phyloP scores from a whole-genome alignment of 2,329 filamentous ascomycete genomes.

The Neofusicoccum sp. region DNA sequence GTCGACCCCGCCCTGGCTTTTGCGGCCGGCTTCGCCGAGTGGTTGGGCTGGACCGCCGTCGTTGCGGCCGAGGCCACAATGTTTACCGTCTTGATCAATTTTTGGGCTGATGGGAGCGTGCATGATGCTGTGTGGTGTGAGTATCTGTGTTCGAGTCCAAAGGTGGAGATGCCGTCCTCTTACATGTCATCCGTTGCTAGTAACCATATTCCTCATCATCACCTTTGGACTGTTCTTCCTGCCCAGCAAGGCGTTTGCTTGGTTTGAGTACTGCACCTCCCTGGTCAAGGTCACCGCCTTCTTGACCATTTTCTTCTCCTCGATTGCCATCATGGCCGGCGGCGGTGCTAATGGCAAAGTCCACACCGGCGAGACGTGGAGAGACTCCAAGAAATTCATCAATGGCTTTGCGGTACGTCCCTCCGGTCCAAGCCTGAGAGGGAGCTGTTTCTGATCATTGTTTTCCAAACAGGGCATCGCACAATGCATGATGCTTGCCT shows the following conservation, averaged over 20 bases:
- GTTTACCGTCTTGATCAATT: constrained; percentile 24
- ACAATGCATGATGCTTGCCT: constrained; percentile 13
- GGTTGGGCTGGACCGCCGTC: constrained; percentile 26
- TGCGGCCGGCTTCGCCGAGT: constrained; percentile 37
- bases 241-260: constrained; percentile 34
- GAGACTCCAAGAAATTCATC: constrained; percentile 34
- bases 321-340: constrained; percentile 34
- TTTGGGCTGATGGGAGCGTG: constrained; percentile 4
- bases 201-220: constrained; percentile 20
- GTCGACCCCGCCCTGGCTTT: constrained; percentile 41
- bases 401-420: constrained; percentile 34
- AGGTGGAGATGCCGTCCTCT: background rate
- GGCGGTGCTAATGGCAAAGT: constrained; percentile 34
- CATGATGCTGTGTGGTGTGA: constrained; percentile 17
- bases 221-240: constrained; percentile 21
- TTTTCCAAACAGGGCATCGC: constrained; percentile 10
- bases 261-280: constrained; percentile 24
- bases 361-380: constrained; percentile 36
- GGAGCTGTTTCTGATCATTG: background rate
- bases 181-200: background rate
- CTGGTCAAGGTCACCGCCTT: constrained; percentile 36
- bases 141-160: background rate
- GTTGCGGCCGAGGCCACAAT: constrained; percentile 26
- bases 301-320: constrained; percentile 34
- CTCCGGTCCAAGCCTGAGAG: too few relatives aligned